Base-by-base conservation (phyloP, 495 filamentous ascomycete species). In the Filosporella fistucella region DNA sequence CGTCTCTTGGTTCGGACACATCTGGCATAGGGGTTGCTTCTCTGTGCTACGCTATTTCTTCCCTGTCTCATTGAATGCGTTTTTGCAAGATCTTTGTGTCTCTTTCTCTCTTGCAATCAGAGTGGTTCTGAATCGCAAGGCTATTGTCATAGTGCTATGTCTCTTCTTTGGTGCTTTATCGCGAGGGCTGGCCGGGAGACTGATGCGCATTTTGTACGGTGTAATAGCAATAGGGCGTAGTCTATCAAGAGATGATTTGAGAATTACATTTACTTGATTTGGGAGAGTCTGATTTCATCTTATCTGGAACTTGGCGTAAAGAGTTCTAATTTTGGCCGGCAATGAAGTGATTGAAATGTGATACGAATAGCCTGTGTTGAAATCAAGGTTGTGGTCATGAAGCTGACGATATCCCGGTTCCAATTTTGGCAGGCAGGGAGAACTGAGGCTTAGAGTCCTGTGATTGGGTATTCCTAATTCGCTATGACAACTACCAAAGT, bases 211-310 rank as follows among this genome's bases (percentile, higher is more conserved):
- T 50, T 56, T 57, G 51, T 56, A 60, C 50, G 54, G 57, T 60
- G 57, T 60, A 60, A 60, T 60, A 60, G 57, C 57, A 60, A 60
- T 57, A 60, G 57, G 35, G 56, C 52, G 56, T 58, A 57, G 57
- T 59, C 51, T 55, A 55, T 55, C 49, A 49, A 58, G 52, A 59
- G 56, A 55, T 55, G 43, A 52, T 59, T 55, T 42, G 45, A 53
- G 44, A 45, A n/a, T n/a, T n/a, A n/a, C n/a, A n/a, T n/a, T n/a
- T n/a, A n/a, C n/a, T n/a, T n/a, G n/a, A n/a, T n/a, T n/a, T n/a
- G n/a, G n/a, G n/a, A n/a, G n/a, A n/a, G n/a, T n/a, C n/a, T n/a
- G n/a, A n/a, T n/a, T n/a, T n/a, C n/a, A n/a, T n/a, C n/a, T n/a
- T n/a, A n/a, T n/a, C n/a, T n/a, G n/a, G n/a, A n/a, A n/a, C n/a